Conservation (phyloP, 176 grass and related monocot species). For the Lolium multiflorum region DNA sequence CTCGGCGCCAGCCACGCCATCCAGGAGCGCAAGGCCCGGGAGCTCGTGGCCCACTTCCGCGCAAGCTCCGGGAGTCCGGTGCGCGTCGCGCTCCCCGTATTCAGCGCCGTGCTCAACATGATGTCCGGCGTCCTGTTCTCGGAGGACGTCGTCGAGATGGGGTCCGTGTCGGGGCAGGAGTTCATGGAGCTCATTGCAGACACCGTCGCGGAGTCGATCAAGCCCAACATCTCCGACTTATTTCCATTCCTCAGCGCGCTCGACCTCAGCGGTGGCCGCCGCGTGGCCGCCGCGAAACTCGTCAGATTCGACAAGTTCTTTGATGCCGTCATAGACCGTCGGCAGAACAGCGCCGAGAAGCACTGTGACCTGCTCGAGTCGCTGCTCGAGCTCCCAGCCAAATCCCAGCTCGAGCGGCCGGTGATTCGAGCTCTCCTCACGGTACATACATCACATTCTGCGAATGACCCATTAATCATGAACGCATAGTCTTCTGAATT, state of each 20-base stretch:
- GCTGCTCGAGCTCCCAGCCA: slow-evolving; percentile 27
- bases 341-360: slow-evolving; percentile 20
- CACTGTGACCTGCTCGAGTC: slow-evolving; percentile 30
- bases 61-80: slow-evolving; percentile 4
- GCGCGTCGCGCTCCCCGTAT: slow-evolving; percentile 8
- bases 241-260: slow-evolving; percentile 36
- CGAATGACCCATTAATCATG: background rate
- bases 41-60: slow-evolving; percentile 30
- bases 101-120: slow-evolving; percentile 42
- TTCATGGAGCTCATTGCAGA: slow-evolving; percentile 35
- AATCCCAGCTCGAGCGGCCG: slow-evolving; percentile 35
- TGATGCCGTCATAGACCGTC: slow-evolving; percentile 24
- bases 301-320: slow-evolving; percentile 19
- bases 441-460: slow-evolving; percentile 2
- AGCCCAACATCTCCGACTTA: slow-evolving; percentile 46
- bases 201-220: slow-evolving; percentile 24
- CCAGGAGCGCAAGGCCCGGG: slow-evolving; percentile 30
- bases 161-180: background rate
- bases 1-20: slow-evolving; percentile 15
- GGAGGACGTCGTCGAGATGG: slow-evolving; percentile 36
- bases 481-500: background rate
- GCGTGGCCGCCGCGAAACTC: slow-evolving; percentile 8
- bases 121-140: slow-evolving; percentile 35
- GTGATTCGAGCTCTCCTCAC: slow-evolving; percentile 30
- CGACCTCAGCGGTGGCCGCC: slow-evolving; percentile 28